Conservation (phyloP, 2,329 filamentous ascomycete species). For the Epichloe amarillans region DNA sequence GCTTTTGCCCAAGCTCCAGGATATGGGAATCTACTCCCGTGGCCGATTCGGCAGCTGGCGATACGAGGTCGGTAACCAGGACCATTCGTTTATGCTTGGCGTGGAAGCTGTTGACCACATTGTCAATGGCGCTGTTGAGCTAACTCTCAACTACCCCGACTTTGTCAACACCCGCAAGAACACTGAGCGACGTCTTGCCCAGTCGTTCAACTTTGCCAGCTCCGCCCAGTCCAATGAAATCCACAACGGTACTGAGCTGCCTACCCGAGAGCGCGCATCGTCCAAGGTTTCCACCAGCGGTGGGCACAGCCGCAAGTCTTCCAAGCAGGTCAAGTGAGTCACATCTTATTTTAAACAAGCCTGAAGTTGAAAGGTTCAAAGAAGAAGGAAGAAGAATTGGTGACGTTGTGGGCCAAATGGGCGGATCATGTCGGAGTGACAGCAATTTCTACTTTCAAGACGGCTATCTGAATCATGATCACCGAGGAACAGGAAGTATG, state of each 20-base stretch:
- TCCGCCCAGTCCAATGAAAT: slow-evolving; percentile 21
- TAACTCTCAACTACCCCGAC: slow-evolving; percentile 93
- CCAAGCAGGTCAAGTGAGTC: slow-evolving; percentile 20
- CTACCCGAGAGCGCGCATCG: slow-evolving; percentile 19
- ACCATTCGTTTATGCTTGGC: slow-evolving; percentile 95
- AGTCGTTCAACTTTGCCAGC: slow-evolving; percentile 27
- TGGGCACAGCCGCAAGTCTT: slow-evolving; percentile 19
- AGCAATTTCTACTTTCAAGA: background rate
- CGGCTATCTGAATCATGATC: background rate
- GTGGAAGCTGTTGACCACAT: slow-evolving; percentile 89
- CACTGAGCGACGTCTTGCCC: slow-evolving; percentile 30
- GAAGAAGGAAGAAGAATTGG: background rate
- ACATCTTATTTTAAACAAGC: background rate
- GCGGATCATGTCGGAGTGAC: background rate
- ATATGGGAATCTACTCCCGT: slow-evolving; percentile 83
- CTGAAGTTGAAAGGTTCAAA: background rate
- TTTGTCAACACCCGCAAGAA: slow-evolving; percentile 76
- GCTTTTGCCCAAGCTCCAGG: slow-evolving; percentile 84
- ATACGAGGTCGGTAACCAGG: slow-evolving; percentile 94
- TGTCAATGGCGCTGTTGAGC: slow-evolving; percentile 75
- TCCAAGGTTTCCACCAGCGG: slow-evolving; percentile 19
- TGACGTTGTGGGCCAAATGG: background rate
- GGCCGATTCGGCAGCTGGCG: slow-evolving; percentile 97
- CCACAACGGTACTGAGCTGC: slow-evolving; percentile 17
- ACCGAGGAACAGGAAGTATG: background rate